Conservation (phyloP, 2,329 filamentous ascomycete species). For the Colletotrichum spaethianum region DNA sequence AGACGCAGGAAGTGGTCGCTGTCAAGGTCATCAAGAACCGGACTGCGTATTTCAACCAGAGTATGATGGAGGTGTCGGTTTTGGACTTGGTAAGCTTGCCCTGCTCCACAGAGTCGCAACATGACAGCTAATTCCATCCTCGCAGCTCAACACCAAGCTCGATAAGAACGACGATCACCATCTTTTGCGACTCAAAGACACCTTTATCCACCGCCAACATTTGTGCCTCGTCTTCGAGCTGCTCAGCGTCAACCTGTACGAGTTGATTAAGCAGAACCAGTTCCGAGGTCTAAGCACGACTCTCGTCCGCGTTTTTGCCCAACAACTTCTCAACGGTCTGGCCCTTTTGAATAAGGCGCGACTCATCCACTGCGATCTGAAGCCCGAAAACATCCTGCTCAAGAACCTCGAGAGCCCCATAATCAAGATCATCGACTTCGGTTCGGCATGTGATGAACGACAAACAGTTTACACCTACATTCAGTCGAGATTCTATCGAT, state of each 20-base stretch:
- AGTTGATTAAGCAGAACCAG: conserved; percentile 99
- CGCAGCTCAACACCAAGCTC: conserved; percentile 93
- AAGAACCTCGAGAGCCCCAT: conserved; percentile 99
- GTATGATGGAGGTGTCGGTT: conserved; percentile 99
- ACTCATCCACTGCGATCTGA: conserved; percentile 97
- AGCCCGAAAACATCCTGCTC: conserved; percentile 96
- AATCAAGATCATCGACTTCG: conserved; percentile 99
- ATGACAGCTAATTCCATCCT: conserved; percentile 27
- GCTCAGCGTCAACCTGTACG: conserved; percentile 96
- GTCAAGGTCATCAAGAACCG: conserved; percentile 99
- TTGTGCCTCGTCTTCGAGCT: conserved; percentile 96
- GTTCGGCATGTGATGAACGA: conserved; percentile 96
- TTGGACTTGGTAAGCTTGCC: conserved; percentile 81
- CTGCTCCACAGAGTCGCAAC: not conserved
- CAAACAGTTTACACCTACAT: conserved; percentile 99
- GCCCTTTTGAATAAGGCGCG: conserved; percentile 95
- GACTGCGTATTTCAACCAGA: conserved; percentile 99
- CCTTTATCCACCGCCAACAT: conserved; percentile 98
- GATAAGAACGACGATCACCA: conserved; percentile 99
- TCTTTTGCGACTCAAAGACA: conserved; percentile 93
- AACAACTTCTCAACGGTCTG: conserved; percentile 93
- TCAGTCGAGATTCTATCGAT: conserved; percentile 97
- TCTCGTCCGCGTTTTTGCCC: conserved; percentile 95
- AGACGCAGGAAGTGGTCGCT: conserved; percentile 97
- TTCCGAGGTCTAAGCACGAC: conserved; percentile 98